Percentiles rank a stretch among this genome's conserved stretches.
phyloP scores from a whole-genome alignment of 2,329 filamentous ascomycete genomes.

The Verruconis gallopava region DNA sequence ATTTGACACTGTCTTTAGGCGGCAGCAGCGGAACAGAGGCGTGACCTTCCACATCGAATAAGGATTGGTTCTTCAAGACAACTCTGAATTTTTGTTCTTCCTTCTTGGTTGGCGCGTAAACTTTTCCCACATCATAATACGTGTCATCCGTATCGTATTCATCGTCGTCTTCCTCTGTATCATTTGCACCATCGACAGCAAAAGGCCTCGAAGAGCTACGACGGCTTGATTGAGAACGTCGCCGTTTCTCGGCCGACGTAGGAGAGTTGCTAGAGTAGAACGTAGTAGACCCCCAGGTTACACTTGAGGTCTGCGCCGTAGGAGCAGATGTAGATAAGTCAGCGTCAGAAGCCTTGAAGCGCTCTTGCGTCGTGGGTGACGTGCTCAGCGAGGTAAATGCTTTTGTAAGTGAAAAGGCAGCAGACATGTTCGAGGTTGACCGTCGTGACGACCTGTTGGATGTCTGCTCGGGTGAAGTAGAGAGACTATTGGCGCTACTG shows the following conservation, averaged over 20 bases:
- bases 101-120: constrained; percentile 13
- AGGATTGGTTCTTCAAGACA: constrained; percentile 42
- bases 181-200: constrained; percentile 4
- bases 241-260: constrained; percentile 14
- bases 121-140: constrained; percentile 5
- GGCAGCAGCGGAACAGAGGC: constrained; percentile 37
- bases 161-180: constrained; percentile 2
- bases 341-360: constrained; percentile 18
- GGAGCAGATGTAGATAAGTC: constrained; percentile 30
- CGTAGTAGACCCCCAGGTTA: constrained; percentile 34
- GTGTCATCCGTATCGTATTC: constrained; percentile 2
- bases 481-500: constrained; percentile 20
- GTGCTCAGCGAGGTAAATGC: constrained; percentile 26
- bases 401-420: constrained; percentile 26
- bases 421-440: constrained; percentile 26
- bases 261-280: constrained; percentile 26
- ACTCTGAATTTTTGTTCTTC: constrained; percentile 30
- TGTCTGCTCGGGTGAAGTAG: constrained; percentile 29
- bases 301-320: constrained; percentile 27
- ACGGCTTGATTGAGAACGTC: constrained; percentile 21
- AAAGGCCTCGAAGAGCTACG: constrained; percentile 24
- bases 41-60: constrained; percentile 41
- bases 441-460: constrained; percentile 19
- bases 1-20: constrained; percentile 32
- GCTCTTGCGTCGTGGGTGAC: constrained; percentile 23